Evolutionary conservation across 192 early-diverging fungal genomes (phyloP), one percentile per base, ranked within the genome.

Genomic region (Backusella morwellensis): DNA sequence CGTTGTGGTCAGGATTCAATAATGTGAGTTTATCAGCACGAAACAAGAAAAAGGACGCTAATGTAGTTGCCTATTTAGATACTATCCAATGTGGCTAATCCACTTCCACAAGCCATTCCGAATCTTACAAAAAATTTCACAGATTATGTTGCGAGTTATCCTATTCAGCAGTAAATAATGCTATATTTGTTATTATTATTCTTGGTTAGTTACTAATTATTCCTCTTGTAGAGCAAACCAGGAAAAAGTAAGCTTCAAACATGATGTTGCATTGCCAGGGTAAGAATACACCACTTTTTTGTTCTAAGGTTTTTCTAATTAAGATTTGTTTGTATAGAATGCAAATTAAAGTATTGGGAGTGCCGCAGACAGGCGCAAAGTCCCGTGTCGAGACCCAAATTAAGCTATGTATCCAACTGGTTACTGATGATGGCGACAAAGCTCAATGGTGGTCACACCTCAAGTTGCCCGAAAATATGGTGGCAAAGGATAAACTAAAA

Each of bases 311-410:
- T 44, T 26, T 11, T 63, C 41, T 44, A 23, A 35, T 21, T 14
- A n/a, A 44, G 6, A 67, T 35, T 35, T 70, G 41, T 50, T 15
- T 72, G 44, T 63, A 44, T 35, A 81, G 75, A 36, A 66, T 81
- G 70, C 79, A 81, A 74, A 82, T 83, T 44, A 56, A 75, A 15
- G 78, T 83, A 6, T 35, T 82, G 11, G 88, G 88, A 29, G 83
- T 90, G 44, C 84, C 86, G n/a, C 77, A 78, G 67, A 79, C 82
- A 47, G 89, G 89, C 40, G 93, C 93, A 50, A 95, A 96, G 80
- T 97, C 95, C 12, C 84, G 96, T 8, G 96, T 97, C 34, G 96
- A 98, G 83, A 98, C 97, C 21, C 97, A 97, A 85, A 97, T 96
- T 78, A 96, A 95, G 72, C 86, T 97, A 34, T 96, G 94, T 38